A percentile compares a stretch with the other conserved stretches of the same genome.
Conservation (phyloP, 1,139 yeast genomes). For the Suhomyces ambrosiae region DNA sequence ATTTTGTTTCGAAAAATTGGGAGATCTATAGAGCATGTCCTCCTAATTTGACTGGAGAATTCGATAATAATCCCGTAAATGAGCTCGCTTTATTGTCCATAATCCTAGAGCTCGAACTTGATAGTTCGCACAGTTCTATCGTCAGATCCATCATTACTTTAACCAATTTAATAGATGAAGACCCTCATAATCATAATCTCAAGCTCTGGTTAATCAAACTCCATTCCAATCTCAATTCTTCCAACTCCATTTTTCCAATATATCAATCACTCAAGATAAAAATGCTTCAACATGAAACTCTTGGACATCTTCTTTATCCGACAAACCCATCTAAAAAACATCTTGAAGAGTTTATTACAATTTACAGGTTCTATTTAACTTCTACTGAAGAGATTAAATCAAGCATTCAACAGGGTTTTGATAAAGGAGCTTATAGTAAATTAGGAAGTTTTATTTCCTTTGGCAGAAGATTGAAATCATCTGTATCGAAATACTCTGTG, state of each 20-base stretch:
- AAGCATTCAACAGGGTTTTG: slow-evolving; percentile 52
- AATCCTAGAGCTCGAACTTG: slow-evolving; percentile 9
- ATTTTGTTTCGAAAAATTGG: slow-evolving; percentile 28
- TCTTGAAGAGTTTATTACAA: slow-evolving; percentile 30
- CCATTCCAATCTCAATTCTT: slow-evolving; percentile 61
- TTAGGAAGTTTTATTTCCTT: slow-evolving; percentile 62
- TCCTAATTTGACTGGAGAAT: slow-evolving; percentile 31
- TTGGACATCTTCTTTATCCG: slow-evolving; percentile 58
- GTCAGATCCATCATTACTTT: slow-evolving; percentile 43
- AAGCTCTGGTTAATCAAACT: slow-evolving; percentile 71
- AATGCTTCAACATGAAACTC: slow-evolving; percentile 77
- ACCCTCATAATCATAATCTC: slow-evolving; percentile 66
- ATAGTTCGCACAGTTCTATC: slow-evolving; percentile 15
- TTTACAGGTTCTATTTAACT: slow-evolving; percentile 52
- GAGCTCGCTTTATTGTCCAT: slow-evolving; percentile 62
- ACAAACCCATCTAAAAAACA: slow-evolving; percentile 30
- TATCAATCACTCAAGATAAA: slow-evolving; percentile 63
- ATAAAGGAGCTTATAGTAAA: slow-evolving; percentile 58
- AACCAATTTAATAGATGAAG: slow-evolving; percentile 50
- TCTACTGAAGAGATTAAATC: slow-evolving; percentile 51
- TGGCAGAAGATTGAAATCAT: slow-evolving; percentile 40
- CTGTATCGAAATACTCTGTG: slow-evolving; percentile 39
- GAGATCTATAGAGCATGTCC: slow-evolving; percentile 35
- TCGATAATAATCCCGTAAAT: slow-evolving; percentile 67
- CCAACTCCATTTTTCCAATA: slow-evolving; percentile 50